Base-by-base conservation (phyloP, 495 filamentous ascomycete genomes). In the Podospora appendiculata region DNA sequence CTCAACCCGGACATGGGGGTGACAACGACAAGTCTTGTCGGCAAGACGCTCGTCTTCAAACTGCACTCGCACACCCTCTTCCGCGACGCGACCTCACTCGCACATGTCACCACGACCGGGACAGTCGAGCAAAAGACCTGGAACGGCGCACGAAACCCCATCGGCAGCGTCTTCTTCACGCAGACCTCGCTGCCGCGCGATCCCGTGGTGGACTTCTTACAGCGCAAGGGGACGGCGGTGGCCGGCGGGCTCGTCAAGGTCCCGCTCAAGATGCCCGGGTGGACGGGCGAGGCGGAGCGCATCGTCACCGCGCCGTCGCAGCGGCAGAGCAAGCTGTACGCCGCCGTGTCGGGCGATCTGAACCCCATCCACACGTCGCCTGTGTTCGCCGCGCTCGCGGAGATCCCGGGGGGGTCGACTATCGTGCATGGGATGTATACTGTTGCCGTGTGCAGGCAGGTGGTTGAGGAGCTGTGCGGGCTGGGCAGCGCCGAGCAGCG, bases 361-460 rank as follows among this genome's bases (percentile, higher is more conserved):
- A 96, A 96, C 62, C 90, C 90, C 13, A 96, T 96, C 55, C 90
- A 96, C 72, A 89, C 94, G 41, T 94, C 89, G 2, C 83, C 89
- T 45, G 87, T 91, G 32, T 96, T 96, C 72, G 81, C 90, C 16
- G 85, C 78, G 66, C 95, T 94, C 59, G 90, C 89, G 59, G 88
- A 86, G 65, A 79, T 96, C 13, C 87, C 86, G 0, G 90, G 89
- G 35, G 25, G 5, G 25, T 2, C 25, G 2, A 94, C 90, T 25
- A 95, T 95, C 61, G 93, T 89, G 6, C 90, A 96, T 62, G 90
- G 90, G 47, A 96, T 96, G 90, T 95, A 94, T 74, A 86, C 87
- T 8, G 92, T 88, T 70, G 90, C 90, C 49, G 88, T 89, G 33
- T 90, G 95, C 16, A 83, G 44, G 7, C 12, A 12, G 17, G 11